phyloP scores from a whole-genome alignment of 2,329 filamentous ascomycete genomes.

The Colletotrichum eremochloae region DNA sequence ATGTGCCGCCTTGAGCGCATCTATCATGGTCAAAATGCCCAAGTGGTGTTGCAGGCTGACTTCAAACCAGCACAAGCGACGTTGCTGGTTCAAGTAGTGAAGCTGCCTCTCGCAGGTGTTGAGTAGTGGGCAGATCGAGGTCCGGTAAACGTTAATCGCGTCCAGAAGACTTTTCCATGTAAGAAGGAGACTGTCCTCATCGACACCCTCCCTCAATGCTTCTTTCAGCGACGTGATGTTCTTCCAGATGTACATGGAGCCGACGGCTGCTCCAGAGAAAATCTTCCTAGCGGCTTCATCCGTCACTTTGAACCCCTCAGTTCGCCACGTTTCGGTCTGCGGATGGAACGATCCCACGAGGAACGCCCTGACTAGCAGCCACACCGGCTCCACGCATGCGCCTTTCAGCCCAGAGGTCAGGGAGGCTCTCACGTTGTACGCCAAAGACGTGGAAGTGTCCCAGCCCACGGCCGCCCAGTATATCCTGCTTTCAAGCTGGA shows the following conservation, averaged over 20 bases:
- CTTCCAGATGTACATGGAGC: constrained; percentile 39
- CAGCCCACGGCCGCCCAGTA: constrained; percentile 41
- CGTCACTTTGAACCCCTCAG: constrained; percentile 13
- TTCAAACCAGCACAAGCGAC: constrained; percentile 30
- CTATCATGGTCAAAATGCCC: constrained; percentile 31
- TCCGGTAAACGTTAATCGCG: constrained; percentile 1
- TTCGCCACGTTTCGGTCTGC: constrained; percentile 9
- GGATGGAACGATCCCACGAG: constrained; percentile 29
- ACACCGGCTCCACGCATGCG: constrained; percentile 38
- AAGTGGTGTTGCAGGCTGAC: constrained; percentile 35
- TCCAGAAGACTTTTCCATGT: constrained; percentile 34
- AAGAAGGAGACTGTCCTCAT: constrained; percentile 33
- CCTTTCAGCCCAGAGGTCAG: constrained; percentile 40
- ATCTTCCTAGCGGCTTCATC: constrained; percentile 23
- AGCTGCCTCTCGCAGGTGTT: constrained; percentile 32
- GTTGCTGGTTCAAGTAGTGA: constrained; percentile 29
- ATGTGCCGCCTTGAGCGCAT: constrained; percentile 27
- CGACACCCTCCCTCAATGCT: constrained; percentile 40
- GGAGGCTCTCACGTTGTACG: constrained; percentile 36
- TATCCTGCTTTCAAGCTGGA: constrained; percentile 37
- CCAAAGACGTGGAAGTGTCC: constrained; percentile 38
- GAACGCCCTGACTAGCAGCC: constrained; percentile 34
- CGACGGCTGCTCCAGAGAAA: constrained; percentile 22
- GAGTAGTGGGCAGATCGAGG: constrained; percentile 29
- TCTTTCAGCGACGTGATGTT: constrained; percentile 42